Base-by-base conservation (phyloP, 441 rosid species). In the Jatropha multifida region DNA sequence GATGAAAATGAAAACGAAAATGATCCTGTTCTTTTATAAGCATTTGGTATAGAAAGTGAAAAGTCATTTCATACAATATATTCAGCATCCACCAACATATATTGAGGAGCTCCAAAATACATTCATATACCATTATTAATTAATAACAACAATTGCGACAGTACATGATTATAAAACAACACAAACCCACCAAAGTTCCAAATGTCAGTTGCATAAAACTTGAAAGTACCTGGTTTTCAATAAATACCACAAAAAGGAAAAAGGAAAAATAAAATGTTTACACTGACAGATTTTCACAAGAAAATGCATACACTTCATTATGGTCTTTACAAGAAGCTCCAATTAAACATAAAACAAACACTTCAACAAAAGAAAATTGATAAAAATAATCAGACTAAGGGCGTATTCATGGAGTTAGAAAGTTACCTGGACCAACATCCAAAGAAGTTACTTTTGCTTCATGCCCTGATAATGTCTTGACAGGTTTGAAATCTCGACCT, bases 401-500 rank as follows among this genome's bases (percentile, higher is more conserved):
- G 18, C 17, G 38, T 26, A 38, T 65, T 67, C 65, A n/a, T 4
- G 55, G 13, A 71, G 68, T 55, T 59, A 32, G 52, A 68, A 80
- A 74, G 70, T 68, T 76, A 89, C 93, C 94, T 73, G 86, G 80
- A 56, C 82, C 46, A 60, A 93, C 77, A 84, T 93, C 96, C 74
- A 91, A 46, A 62, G 94, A 89, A 44, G 93, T 80, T 23, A 93
- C 93, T 80, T 92, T 90, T 37, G 94, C 89, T 85, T 95, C 97
- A 49, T 93, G 99, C 52, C 90, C 97, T 2, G 88, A 82, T 78
- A 93, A 83, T 74, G 88, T 83, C 80, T 84, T 95, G n/a, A 92
- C 91, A 51, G 88, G 98, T 86, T 90, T 90, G 78, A 93, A 95
- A 85, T 95, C 96, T 77, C 87, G 81, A 55, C 96, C 95, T 0